These are phyloP conservation scores for Sclerotiophoma versabilis DNA, from an alignment of 2,329 filamentous ascomycete genomes.

Conservation along the genomic window DNA sequence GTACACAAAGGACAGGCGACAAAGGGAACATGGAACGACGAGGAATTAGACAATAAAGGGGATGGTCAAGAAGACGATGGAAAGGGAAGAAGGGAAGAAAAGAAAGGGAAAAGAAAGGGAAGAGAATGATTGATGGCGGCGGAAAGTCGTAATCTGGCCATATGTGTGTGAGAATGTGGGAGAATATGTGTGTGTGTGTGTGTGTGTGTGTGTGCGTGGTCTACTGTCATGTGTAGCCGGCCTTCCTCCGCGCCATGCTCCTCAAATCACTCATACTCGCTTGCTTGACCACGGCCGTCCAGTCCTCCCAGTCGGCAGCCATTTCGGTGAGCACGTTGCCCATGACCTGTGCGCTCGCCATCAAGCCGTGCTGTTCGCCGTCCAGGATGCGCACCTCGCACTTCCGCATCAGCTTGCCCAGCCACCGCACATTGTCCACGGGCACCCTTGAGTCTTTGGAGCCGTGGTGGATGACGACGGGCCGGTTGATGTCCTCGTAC, in stretches of 20 bases:
- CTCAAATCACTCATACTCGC: slow-evolving; percentile 18
- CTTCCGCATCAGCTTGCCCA: slow-evolving; percentile 89
- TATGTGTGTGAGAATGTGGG: no score
- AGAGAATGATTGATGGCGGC: no score
- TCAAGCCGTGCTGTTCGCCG: slow-evolving; percentile 91
- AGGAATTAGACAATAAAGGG: no score
- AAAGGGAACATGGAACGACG: no score
- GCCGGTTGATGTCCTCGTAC: slow-evolving; percentile 92
- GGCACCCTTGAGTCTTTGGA: slow-evolving; percentile 89
- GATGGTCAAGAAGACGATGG: no score
- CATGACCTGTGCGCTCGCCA: slow-evolving; percentile 95
- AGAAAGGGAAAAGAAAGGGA: no score
- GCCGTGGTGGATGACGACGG: slow-evolving; percentile 93
- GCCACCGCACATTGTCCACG: slow-evolving; percentile 93
- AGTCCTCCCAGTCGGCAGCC: slow-evolving; percentile 78
- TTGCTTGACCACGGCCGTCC: slow-evolving; percentile 40
- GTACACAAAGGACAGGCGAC: no score
- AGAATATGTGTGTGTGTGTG: no score
- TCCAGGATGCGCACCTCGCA: slow-evolving; percentile 92
- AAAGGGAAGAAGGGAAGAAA: no score
- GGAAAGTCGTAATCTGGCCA: no score
- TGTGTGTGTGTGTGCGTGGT: no score
- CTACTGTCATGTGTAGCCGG: neutral
- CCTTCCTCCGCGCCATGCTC: slow-evolving; percentile 7
- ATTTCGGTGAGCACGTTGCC: slow-evolving; percentile 94